phyloP scores from a whole-genome alignment of 2,329 filamentous ascomycete species.

The Atkinsonella hypoxylon region DNA sequence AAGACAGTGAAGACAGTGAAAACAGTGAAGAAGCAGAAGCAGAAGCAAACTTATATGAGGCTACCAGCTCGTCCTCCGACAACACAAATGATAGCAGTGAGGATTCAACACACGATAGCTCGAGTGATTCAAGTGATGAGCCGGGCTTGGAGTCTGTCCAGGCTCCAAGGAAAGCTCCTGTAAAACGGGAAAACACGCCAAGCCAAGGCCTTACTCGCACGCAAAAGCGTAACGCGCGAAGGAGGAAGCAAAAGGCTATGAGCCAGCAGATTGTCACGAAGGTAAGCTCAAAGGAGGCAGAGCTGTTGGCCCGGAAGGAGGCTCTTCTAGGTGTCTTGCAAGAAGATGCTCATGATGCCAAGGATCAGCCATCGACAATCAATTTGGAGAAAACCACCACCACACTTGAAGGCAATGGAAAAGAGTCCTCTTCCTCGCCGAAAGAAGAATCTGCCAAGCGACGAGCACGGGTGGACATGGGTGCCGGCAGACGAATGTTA shows the following conservation, averaged over 20 bases:
- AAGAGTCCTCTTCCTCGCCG: background rate
- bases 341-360: background rate
- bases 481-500: constrained; percentile 53
- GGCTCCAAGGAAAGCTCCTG: background rate
- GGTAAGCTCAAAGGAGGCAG: constrained; percentile 10
- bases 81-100: constrained; percentile 5
- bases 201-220: constrained; percentile 30
- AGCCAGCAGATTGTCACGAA: background rate
- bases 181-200: constrained; percentile 8
- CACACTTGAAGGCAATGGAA: background rate
- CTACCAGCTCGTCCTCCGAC: background rate
- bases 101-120: constrained; percentile 11
- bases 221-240: constrained; percentile 39
- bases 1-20: too few relatives aligned
- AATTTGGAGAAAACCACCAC: background rate
- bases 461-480: constrained; percentile 29
- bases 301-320: constrained; percentile 27
- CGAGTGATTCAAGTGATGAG: constrained; percentile 10
- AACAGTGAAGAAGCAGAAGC: too few relatives aligned
- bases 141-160: constrained; percentile 11
- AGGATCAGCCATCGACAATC: background rate
- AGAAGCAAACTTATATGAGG: background rate
- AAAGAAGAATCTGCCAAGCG: background rate
- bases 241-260: constrained; percentile 25
- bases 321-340: constrained; percentile 20